phyloP scores from a whole-genome alignment of 1,139 yeast genomes.

The Diutina pseudorugosa region DNA sequence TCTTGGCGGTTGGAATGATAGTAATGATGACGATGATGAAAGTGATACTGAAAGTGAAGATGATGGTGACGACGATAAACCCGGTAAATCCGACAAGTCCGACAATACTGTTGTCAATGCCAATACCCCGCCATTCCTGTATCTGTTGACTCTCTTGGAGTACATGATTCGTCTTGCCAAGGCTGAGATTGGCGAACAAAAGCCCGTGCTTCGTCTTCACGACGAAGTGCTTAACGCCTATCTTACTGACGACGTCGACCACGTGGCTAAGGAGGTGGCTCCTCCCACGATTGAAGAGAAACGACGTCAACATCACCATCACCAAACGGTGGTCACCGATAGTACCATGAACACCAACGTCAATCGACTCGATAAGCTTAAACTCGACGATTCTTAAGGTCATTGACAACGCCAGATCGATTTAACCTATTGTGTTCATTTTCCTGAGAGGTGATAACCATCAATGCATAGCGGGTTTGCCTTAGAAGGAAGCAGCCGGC shows the following conservation, averaged over 20 bases:
- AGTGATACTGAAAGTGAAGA: neutral
- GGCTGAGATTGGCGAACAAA: constrained; percentile 51
- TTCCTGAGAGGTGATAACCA: too few species aligned
- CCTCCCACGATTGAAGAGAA: neutral
- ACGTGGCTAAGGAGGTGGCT: neutral
- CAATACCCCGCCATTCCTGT: constrained; percentile 3
- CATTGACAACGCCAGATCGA: neutral
- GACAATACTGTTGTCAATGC: constrained; percentile 8
- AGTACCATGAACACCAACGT: neutral
- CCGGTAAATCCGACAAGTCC: too few species aligned
- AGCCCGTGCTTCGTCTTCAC: constrained; percentile 38
- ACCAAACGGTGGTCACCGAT: neutral
- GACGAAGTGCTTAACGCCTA: constrained; percentile 61
- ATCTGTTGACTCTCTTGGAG: constrained; percentile 33
- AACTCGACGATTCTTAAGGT: neutral
- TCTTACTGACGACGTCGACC: constrained; percentile 39
- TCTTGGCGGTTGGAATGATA: constrained; percentile 30
- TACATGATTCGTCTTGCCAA: constrained; percentile 51
- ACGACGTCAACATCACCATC: neutral
- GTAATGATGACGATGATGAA: constrained; percentile 15
- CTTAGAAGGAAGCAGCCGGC: too few species aligned
- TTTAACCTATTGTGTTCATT: neutral
- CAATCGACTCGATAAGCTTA: neutral
- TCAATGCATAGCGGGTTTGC: too few species aligned
- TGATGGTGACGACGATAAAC: neutral